A percentile compares a stretch with the other conserved stretches of the same genome.
Conservation (phyloP, 1,284 basidiomycete species). For the Irpex sp. region DNA sequence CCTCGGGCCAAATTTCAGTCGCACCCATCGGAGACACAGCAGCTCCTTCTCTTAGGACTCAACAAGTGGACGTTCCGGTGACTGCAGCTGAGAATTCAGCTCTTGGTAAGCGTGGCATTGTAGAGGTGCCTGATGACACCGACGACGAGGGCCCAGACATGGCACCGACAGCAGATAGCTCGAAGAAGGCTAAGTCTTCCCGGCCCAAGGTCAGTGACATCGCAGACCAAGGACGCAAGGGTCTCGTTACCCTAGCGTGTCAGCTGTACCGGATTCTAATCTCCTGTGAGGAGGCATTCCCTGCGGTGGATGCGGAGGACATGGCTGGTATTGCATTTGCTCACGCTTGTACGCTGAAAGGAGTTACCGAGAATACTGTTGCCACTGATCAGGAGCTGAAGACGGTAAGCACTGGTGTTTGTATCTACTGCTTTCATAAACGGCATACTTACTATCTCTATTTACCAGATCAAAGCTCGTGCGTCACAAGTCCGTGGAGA, state of each 20-base stretch:
- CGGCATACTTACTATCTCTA: too few species aligned
- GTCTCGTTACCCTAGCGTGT: not conserved
- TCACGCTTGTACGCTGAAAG: not conserved
- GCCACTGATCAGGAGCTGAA: too few species aligned
- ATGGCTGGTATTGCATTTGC: not conserved
- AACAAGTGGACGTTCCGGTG: not conserved
- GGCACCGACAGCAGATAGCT: not conserved
- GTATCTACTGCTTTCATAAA: too few species aligned
- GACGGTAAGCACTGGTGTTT: too few species aligned
- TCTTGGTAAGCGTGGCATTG: not conserved
- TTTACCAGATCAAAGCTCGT: too few species aligned
- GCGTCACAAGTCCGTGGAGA: too few species aligned
- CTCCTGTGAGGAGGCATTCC: not conserved
- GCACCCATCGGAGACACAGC: not conserved
- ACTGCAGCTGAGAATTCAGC: not conserved
- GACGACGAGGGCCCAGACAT: not conserved
- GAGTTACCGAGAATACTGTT: not conserved
- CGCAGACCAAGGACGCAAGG: not conserved
- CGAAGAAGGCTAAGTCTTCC: not conserved
- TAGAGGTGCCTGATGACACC: not conserved
- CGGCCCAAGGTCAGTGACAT: not conserved
- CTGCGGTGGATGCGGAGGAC: not conserved
- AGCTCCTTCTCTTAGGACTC: not conserved
- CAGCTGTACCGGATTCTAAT: not conserved
- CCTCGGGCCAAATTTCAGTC: not conserved